A percentile compares a stretch with the other conserved stretches of the same genome.
phyloP scores from a whole-genome alignment of 225 moss, liverwort and hornwort genomes.

The Anthoceros angustus region DNA sequence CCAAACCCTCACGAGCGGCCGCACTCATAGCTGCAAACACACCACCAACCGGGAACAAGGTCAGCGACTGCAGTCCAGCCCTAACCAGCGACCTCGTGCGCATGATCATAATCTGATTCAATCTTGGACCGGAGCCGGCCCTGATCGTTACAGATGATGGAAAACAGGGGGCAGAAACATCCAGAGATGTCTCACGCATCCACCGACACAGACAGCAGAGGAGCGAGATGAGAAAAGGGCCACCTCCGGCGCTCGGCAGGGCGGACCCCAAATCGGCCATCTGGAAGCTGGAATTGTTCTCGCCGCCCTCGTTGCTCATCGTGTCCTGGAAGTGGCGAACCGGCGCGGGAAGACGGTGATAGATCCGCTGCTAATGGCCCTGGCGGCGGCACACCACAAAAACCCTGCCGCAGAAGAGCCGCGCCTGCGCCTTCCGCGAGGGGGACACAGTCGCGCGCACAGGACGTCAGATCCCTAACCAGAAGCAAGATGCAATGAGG shows the following conservation, averaged over 20 bases:
- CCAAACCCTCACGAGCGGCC: constrained; percentile 59
- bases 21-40: constrained; percentile 53
- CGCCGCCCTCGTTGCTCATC: constrained; percentile 47
- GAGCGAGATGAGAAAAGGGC: background rate
- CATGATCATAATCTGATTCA: too few relatives aligned
- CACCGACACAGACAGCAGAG: background rate
- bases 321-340: background rate
- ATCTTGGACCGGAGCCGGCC: too few relatives aligned
- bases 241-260: constrained; percentile 44
- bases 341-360: background rate
- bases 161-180: background rate
- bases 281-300: constrained; percentile 37
- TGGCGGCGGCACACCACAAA: background rate
- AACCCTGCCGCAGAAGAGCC: background rate
- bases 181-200: background rate
- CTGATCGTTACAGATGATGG: too few relatives aligned
- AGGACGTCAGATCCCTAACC: background rate
- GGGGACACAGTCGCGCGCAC: background rate
- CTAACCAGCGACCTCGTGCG: background rate
- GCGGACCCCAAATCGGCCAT: constrained; percentile 78
- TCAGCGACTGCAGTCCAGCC: background rate
- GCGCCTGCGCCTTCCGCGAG: background rate
- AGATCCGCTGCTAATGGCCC: background rate
- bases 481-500: background rate
- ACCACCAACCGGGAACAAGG: background rate